Conservation (phyloP, 768 basidiomycete species). For the Hygrocybe punicea region DNA sequence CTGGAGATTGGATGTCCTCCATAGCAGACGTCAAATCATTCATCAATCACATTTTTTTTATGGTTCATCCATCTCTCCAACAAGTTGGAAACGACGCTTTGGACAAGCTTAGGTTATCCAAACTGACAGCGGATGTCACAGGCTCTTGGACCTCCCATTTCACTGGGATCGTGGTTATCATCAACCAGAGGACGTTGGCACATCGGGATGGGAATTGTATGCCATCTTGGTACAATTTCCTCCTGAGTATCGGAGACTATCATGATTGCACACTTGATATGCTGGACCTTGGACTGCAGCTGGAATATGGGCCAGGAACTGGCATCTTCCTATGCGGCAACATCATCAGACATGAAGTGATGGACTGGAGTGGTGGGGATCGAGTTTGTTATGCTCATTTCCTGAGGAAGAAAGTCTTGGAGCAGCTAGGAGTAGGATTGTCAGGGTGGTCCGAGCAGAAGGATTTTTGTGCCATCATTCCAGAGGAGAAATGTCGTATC, state of each 20-base stretch:
- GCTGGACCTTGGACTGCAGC: background rate
- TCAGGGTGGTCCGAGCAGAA: background rate
- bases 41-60: background rate
- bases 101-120: background rate
- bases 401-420: background rate
- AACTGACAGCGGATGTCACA: background rate
- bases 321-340: slow-evolving; percentile 1
- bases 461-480: no score
- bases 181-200: background rate
- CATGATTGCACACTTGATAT: background rate
- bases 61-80: background rate
- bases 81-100: background rate
- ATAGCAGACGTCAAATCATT: background rate
- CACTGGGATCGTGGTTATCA: background rate
- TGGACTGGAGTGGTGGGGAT: slow-evolving; percentile 3
- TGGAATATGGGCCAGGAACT: background rate
- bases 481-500: no score
- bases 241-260: background rate
- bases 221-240: background rate
- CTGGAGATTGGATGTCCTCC: background rate
- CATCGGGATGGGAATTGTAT: background rate
- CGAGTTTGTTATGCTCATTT: slow-evolving; percentile 5
- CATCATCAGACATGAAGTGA: background rate
- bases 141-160: background rate
- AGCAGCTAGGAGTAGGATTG: background rate